These are phyloP conservation scores for Tubosaeta sp. DNA, from an alignment of 768 basidiomycete species.

Conservation along the genomic window DNA sequence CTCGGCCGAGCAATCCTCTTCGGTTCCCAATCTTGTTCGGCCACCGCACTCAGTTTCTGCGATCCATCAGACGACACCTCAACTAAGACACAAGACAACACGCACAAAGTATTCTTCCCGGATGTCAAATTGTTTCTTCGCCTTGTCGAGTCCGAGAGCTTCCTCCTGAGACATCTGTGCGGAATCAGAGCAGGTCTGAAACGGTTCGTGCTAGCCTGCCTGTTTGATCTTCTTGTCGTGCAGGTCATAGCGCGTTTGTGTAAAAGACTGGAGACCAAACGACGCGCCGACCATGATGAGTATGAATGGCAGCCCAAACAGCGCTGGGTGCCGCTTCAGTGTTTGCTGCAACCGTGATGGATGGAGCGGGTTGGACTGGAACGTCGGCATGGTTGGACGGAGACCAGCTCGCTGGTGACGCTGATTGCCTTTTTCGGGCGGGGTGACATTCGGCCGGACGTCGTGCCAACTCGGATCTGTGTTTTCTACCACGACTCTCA, in stretches of 20 bases:
- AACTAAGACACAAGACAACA: constrained; percentile 16
- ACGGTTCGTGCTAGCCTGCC: constrained; percentile 34
- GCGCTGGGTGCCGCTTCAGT: constrained; percentile 57
- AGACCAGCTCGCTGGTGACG: not conserved
- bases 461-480: constrained; percentile 4
- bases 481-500: constrained; percentile 12
- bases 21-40: constrained; percentile 79
- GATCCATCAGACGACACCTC: not conserved
- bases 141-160: constrained; percentile 65
- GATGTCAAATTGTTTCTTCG: constrained; percentile 82
- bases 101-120: constrained; percentile 95
- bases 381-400: constrained; percentile 39
- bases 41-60: constrained; percentile 57
- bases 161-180: constrained; percentile 70
- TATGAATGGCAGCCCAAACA: constrained; percentile 88
- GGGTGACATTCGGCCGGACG: not conserved
- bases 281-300: constrained; percentile 82
- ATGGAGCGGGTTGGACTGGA: constrained; percentile 41
- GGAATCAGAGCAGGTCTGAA: not conserved
- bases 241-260: constrained; percentile 87
- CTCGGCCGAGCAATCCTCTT: constrained; percentile 79
- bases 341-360: constrained; percentile 26
- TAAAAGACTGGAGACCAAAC: constrained; percentile 77
- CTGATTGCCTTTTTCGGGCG: constrained; percentile 16
- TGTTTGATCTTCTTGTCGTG: constrained; percentile 76